Conservation (phyloP, 441 rosid genomes). For the Erodium trifolium region DNA sequence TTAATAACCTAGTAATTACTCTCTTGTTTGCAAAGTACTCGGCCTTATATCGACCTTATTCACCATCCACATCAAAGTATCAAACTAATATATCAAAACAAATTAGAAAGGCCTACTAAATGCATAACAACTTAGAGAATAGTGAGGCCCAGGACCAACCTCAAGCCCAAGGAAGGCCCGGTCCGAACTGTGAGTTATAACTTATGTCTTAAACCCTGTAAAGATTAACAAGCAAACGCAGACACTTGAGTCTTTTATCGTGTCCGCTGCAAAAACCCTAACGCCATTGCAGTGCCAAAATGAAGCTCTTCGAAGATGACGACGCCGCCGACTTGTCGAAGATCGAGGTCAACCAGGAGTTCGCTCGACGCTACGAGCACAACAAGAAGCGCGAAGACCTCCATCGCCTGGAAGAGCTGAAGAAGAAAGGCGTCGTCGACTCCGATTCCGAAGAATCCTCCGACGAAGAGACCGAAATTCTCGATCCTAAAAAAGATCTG, state of each 20-base stretch:
- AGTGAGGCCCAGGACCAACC: too few relatives aligned
- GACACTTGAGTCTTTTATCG: background rate
- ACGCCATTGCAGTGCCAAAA: background rate
- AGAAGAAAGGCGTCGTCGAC: conserved; percentile 4
- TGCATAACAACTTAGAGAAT: too few relatives aligned
- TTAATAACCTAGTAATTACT: too few relatives aligned
- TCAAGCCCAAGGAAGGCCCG: too few relatives aligned
- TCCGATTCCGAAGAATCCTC: background rate
- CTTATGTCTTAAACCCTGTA: too few relatives aligned
- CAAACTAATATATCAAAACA: too few relatives aligned
- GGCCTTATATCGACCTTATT: too few relatives aligned
- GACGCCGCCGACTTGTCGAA: background rate
- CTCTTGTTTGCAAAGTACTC: too few relatives aligned
- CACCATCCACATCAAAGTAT: too few relatives aligned
- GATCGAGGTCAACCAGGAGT: conserved; percentile 24
- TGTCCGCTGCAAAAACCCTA: background rate
- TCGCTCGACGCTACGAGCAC: background rate
- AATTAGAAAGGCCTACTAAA: too few relatives aligned
- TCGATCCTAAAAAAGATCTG: background rate
- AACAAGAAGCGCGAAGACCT: conserved; percentile 4
- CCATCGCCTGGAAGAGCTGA: background rate
- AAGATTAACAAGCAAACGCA: too few relatives aligned
- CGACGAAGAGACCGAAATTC: background rate
- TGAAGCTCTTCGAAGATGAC: background rate
- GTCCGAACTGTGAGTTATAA: too few relatives aligned